Evolutionary conservation across 2,329 filamentous ascomycete genomes (phyloP).

Genomic region (Eutypa lata): DNA sequence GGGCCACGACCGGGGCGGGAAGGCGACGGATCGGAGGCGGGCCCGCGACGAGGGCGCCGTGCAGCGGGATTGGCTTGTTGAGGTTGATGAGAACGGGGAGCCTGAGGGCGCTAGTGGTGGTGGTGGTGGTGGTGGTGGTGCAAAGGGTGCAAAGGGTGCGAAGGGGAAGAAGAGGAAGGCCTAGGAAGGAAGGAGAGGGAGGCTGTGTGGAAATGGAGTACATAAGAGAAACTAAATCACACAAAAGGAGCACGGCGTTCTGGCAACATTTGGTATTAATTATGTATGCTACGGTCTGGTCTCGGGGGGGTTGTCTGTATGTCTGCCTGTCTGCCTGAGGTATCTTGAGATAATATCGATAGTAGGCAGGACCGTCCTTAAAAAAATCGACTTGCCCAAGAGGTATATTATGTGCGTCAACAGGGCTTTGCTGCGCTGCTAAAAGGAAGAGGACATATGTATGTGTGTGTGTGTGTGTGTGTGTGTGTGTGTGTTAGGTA

Average conservation of each 20-base stretch:
- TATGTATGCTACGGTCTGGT: not conserved
- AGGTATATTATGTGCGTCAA: too few species aligned
- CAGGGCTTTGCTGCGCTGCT: too few species aligned
- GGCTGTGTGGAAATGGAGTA: not conserved
- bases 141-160: constrained; percentile 3
- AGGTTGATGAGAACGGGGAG: constrained; percentile 72
- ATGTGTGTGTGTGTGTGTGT: too few species aligned
- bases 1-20: constrained; percentile 60
- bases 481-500: too few species aligned
- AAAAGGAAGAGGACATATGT: too few species aligned
- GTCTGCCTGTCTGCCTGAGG: not conserved
- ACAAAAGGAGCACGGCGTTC: not conserved
- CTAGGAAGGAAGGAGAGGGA: constrained; percentile 1
- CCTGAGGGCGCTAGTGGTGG: constrained; percentile 19
- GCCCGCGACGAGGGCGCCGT: constrained; percentile 73
- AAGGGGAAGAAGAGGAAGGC: constrained; percentile 14
- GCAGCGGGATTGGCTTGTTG: constrained; percentile 82
- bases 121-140: constrained; percentile 26
- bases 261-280: not conserved
- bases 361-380: too few species aligned
- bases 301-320: not conserved
- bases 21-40: constrained; percentile 50
- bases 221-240: not conserved
- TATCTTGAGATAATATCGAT: not conserved
- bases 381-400: too few species aligned